Base-by-base conservation (phyloP, 2,329 filamentous ascomycete species). In the Claviceps pazoutovae region DNA sequence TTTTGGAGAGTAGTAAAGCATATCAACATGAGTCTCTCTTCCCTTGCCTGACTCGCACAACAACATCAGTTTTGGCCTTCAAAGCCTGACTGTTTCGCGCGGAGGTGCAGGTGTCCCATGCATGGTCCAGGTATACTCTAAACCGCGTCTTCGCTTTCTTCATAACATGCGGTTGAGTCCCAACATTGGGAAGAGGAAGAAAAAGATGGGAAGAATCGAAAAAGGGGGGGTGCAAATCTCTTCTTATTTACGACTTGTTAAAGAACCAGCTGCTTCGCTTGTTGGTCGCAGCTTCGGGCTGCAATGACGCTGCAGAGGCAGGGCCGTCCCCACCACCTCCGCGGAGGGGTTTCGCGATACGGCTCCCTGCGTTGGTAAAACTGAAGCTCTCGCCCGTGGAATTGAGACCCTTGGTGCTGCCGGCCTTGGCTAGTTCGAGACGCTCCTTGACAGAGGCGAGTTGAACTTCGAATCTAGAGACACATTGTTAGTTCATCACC, bases 371-470 rank as follows among this genome's bases (percentile, higher is more conserved):
- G 50, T 71, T 74, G 56, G 73, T 70, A 60, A 85, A 94, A 69
- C 78, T 88, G 67, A 94, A 91, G 61, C 80, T 81, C 48, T 77
- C 80, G 51, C 77, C 74, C 7, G 79, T 74, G 47, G 82, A 79
- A 58, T 80, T 80, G 51, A 96, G 80, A 51, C 88, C 89, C 58
- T 89, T 84, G 11, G 90, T 95, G 58, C 86, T 93, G 62, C 90
- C 88, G 48, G 84, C 81, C 71, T 97, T 98, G 66, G 90, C 93
- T 50, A 88, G 86, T 71, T 98, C 93, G 58, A 98, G 84, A 56
- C 93, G 87, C 68, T 98, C 93, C 75, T 97, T 98, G 71, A 98
- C 93, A 49, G 90, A 89, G 44, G 89, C 86, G 66, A 98, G 86
- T 72, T 98, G 93, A 39, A 88, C 84, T 74, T 98, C 93, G 74